A percentile compares a stretch with the other conserved stretches of the same genome.
Conservation (phyloP, 768 basidiomycete species). For the Trametes meyenii region DNA sequence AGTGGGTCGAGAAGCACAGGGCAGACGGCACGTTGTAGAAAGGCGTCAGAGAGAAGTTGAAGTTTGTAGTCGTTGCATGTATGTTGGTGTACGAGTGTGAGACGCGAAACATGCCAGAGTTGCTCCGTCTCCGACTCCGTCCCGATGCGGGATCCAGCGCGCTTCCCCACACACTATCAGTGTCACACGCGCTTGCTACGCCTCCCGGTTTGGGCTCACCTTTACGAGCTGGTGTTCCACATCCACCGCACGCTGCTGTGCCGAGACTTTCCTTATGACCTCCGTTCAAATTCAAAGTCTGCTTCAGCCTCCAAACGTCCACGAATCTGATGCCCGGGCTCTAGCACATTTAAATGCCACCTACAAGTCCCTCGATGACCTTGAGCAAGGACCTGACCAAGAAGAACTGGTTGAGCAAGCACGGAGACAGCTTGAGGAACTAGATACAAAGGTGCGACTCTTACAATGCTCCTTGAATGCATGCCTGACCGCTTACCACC, state of each 20-base stretch:
- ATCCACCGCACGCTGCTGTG: too few species aligned
- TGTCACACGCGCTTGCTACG: too few species aligned
- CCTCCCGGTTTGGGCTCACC: too few species aligned
- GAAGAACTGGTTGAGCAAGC: conserved; percentile 51
- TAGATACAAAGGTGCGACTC: conserved; percentile 34
- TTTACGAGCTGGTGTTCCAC: too few species aligned
- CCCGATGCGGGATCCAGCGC: too few species aligned
- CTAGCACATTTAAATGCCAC: conserved; percentile 46
- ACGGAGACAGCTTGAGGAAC: conserved; percentile 32
- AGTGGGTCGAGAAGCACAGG: conserved; percentile 42
- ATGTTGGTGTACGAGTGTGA: conserved; percentile 2
- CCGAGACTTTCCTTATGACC: conserved; percentile 36
- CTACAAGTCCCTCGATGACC: conserved; percentile 45
- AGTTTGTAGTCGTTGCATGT: neutral
- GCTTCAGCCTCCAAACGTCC: conserved; percentile 49
- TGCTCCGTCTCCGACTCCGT: neutral
- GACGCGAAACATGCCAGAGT: neutral
- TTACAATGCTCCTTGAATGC: neutral
- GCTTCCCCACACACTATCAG: too few species aligned
- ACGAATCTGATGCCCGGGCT: conserved; percentile 38
- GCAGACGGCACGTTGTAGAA: conserved; percentile 14
- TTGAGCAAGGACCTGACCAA: conserved; percentile 45
- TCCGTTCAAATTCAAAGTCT: conserved; percentile 50
- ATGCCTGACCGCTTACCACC: conserved; percentile 29
- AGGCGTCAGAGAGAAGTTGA: neutral